phyloP scores from a whole-genome alignment of 768 basidiomycete genomes.

The Multifurca ochricompacta region DNA sequence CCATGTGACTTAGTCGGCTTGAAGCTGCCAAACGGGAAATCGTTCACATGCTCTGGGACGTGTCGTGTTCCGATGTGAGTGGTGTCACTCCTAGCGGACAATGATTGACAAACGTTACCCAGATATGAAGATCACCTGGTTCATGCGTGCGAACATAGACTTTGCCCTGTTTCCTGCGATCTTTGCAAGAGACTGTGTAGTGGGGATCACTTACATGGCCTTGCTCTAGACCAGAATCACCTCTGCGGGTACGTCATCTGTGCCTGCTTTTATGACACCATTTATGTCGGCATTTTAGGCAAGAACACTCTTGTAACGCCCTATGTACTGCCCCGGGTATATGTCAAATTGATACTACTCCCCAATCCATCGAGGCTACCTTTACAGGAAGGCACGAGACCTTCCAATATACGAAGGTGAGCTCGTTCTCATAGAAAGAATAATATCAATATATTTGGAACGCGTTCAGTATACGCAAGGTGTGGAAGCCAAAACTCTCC shows the following conservation, averaged over 20 bases:
- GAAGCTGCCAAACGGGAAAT: neutral
- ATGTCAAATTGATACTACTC: constrained; percentile 52
- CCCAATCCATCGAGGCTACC: constrained; percentile 53
- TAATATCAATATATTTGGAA: neutral
- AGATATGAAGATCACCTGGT: neutral
- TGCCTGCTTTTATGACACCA: neutral
- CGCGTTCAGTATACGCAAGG: constrained; percentile 44
- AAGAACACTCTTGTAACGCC: constrained; percentile 5
- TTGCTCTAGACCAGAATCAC: neutral
- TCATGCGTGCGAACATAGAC: constrained; percentile 5
- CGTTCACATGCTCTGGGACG: neutral
- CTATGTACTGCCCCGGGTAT: constrained; percentile 41
- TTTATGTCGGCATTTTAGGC: neutral
- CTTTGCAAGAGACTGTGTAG: neutral
- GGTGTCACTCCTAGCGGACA: neutral
- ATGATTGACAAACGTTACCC: neutral
- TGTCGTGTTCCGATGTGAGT: neutral
- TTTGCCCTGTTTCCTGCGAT: neutral
- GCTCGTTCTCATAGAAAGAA: neutral
- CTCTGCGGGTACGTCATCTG: neutral
- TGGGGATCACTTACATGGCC: neutral
- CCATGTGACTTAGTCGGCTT: neutral
- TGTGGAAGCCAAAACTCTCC: constrained; percentile 19
- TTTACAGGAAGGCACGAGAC: constrained; percentile 53
- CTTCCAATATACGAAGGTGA: constrained; percentile 61